Base-by-base conservation (phyloP, 192 early-diverging fungal species). In the Gonapodya prolifera region DNA sequence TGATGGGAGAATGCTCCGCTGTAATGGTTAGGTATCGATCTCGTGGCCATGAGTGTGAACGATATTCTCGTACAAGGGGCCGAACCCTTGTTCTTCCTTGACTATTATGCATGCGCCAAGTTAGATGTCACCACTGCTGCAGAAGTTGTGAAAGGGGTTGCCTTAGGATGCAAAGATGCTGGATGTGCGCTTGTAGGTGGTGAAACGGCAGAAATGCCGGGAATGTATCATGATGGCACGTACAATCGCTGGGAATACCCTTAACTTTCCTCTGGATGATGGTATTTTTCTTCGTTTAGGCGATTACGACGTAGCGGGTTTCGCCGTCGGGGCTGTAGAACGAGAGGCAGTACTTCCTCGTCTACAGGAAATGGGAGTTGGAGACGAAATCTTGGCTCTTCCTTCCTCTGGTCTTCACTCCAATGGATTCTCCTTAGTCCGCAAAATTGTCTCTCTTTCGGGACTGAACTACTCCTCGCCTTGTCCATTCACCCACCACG, bases 11-110 rank as follows among this genome's bases (percentile, higher is more conserved):
- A n/a, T n/a, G n/a, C n/a, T n/a, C 2, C 2, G 30, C 16, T 30
- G 2, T 1, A 33, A 8, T 77, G 1, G n/a, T 23, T 23, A 82
- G 95, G 97, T 61, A 93, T 98, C 80, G 98, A 99, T 82, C 87
- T 98, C 45, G 98, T 99, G 36, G 98, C 98, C 1, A 99, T 99
- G 98, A 96, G 92, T 81, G 98, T 98, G 78, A 99, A 99, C 85
- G 98, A 99, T 80, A 85, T 99, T 70, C 86, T 99, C 45, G 98
- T 98, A 30, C 98, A 99, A 84, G 98, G 98, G 36, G 98, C 97
- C 2, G 98, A 99, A 84, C 97, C 98, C 8, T 84, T 99, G 34
- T 96, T 96, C 86, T 99, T 99, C 86, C 87, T 98, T 75, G 98
- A 99, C 86, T 99, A 99, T 84, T 99, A 94, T 85, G 98, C 97